Base-by-base conservation (phyloP, 1,284 basidiomycete species). In the Sutorius eximius region DNA sequence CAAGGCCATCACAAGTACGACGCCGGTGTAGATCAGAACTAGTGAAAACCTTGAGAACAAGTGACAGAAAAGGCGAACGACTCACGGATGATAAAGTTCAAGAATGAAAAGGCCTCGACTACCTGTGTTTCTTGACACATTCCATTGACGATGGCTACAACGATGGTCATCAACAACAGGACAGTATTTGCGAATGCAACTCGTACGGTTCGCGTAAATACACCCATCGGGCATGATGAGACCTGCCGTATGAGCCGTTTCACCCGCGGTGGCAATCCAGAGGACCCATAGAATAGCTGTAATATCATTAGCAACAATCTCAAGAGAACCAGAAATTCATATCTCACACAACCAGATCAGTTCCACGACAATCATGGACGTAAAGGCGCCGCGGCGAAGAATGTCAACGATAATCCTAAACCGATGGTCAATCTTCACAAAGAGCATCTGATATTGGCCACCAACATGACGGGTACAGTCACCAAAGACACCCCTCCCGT, bases 281-380 rank as follows among this genome's bases (percentile, higher is more conserved):
- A 87, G 65, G 52, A 86, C 64, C 75, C 78, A 82, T 8, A 87
- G 74, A 45, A 83, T 40, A 53, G 61, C 84, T 83, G 45, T 8
- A 57, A 38, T 5, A 45, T 47, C 15, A 47, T 48, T 16, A 41
- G 38, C n/a, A 58, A 37, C 36, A 36, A 40, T 24, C 33, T 22
- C 22, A 15, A 15, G 20, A 8, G 18, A 27, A 42, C 47, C 27
- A 37, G 18, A 15, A 40, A 2, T 13, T 33, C 29, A 16, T 49
- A 16, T 49, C 73, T 59, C 59, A 77, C 75, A 61, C 49, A 74
- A 49, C 67, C 72, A 77, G n/a, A 15, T 46, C 18, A 78, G 43
- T 57, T 77, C 75, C 12, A 75, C 63, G 16, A 65, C 47, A 27
- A 77, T 63, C 65, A 64, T 70, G 18, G 75, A 77, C 6, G 72